phyloP scores from a whole-genome alignment of 805 yeast genomes.

The Kuraishia capsulata region DNA sequence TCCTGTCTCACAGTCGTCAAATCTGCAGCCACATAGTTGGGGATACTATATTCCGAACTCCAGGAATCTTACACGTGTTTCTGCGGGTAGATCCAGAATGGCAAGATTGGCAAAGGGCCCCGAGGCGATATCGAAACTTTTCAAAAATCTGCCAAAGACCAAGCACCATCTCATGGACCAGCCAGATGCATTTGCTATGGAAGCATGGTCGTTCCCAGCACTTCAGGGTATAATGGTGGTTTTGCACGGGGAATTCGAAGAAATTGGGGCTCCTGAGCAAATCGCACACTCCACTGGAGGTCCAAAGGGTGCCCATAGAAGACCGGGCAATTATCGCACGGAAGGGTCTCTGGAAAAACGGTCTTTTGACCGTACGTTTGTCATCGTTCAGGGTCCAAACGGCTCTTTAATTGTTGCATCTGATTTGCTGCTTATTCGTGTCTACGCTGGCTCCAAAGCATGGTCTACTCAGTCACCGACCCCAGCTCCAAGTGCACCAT shows the following conservation, averaged over 20 bases:
- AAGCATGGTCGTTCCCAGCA: constrained; percentile 61
- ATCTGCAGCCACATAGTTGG: constrained; percentile 23
- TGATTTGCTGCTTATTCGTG: constrained; percentile 66
- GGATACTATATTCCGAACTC: constrained; percentile 66
- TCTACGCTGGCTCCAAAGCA: constrained; percentile 42
- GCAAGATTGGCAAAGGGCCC: constrained; percentile 61
- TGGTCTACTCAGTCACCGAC: constrained; percentile 31
- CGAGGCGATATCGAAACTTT: constrained; percentile 50
- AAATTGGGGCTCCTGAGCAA: constrained; percentile 45
- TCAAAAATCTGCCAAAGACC: constrained; percentile 67
- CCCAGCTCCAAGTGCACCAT: constrained; percentile 7
- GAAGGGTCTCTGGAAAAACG: constrained; percentile 41
- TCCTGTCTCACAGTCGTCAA: constrained; percentile 2
- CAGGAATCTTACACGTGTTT: constrained; percentile 64
- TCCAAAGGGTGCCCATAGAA: neutral
- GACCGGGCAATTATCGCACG: constrained; percentile 9
- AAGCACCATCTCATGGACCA: constrained; percentile 57
- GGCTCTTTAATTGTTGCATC: constrained; percentile 79
- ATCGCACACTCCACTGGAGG: constrained; percentile 3
- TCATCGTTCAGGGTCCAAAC: constrained; percentile 60
- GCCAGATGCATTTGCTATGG: constrained; percentile 67
- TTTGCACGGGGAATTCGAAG: constrained; percentile 81
- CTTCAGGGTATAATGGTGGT: constrained; percentile 70
- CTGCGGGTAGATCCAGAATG: constrained; percentile 43
- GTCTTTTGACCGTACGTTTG: constrained; percentile 79